phyloP scores from a whole-genome alignment of 1,139 yeast species.

The Hyphopichia wangnamkhiaoensis region DNA sequence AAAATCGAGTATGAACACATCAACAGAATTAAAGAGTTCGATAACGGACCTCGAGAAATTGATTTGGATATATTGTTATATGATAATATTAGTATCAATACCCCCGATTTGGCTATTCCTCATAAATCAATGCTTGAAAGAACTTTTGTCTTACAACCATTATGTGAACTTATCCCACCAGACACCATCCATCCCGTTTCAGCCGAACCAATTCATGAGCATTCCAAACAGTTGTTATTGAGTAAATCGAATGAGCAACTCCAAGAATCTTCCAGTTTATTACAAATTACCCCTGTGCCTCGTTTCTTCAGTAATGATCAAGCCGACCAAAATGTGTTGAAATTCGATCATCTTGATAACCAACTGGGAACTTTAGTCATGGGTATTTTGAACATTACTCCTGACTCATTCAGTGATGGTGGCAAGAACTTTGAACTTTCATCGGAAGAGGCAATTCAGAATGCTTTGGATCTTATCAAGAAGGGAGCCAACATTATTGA shows the following conservation, averaged over 20 bases:
- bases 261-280: slow-evolving; percentile 50
- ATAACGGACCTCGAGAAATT: slow-evolving; percentile 89
- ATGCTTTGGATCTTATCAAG: slow-evolving; percentile 46
- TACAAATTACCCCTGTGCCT: slow-evolving; percentile 48
- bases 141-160: slow-evolving; percentile 85
- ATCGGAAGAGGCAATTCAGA: slow-evolving; percentile 31
- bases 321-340: slow-evolving; percentile 23
- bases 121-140: slow-evolving; percentile 88
- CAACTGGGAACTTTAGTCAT: slow-evolving; percentile 56
- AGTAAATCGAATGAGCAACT: slow-evolving; percentile 31
- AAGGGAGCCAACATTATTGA: slow-evolving; percentile 75
- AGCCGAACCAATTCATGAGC: slow-evolving; percentile 75
- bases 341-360: slow-evolving; percentile 38
- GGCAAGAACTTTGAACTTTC: slow-evolving; percentile 41
- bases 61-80: slow-evolving; percentile 85
- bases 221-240: slow-evolving; percentile 57
- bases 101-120: slow-evolving; percentile 68
- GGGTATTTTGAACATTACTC: slow-evolving; percentile 89
- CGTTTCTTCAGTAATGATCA: slow-evolving; percentile 8
- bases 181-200: slow-evolving; percentile 74
- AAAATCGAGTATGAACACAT: slow-evolving; percentile 73
- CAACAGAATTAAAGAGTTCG: slow-evolving; percentile 72
- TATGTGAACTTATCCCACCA: slow-evolving; percentile 75
- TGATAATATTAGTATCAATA: slow-evolving; percentile 58
- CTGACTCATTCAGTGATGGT: slow-evolving; percentile 96